phyloP scores from a whole-genome alignment of 768 basidiomycete species.

The Leccinum uliginosum region DNA sequence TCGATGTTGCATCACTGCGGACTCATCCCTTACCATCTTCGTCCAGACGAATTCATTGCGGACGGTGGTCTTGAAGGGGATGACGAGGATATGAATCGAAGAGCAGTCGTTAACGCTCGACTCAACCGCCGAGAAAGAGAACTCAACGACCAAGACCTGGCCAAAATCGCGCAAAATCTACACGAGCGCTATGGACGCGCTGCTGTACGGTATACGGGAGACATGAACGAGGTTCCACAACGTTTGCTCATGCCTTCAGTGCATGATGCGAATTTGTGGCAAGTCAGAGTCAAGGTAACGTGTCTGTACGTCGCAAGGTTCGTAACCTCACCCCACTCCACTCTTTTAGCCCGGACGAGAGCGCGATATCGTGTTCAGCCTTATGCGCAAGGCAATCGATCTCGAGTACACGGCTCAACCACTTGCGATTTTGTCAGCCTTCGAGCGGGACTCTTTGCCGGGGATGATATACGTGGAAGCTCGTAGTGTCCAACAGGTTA shows the following conservation, averaged over 20 bases:
- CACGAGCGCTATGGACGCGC: conserved; percentile 72
- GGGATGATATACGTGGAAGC: conserved; percentile 98
- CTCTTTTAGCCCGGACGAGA: conserved; percentile 76
- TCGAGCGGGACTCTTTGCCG: conserved; percentile 91
- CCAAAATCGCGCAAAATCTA: conserved; percentile 78
- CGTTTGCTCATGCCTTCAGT: conserved; percentile 94
- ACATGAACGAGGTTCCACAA: conserved; percentile 92
- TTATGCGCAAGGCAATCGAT: conserved; percentile 91
- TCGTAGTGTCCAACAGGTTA: conserved; percentile 79
- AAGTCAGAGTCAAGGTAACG: conserved; percentile 85
- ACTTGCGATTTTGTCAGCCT: conserved; percentile 86
- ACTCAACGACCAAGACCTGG: conserved; percentile 73
- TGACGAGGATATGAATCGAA: conserved; percentile 50
- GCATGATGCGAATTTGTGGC: conserved; percentile 94
- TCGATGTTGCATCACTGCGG: neutral
- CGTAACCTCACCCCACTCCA: neutral
- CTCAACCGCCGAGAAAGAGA: conserved; percentile 70
- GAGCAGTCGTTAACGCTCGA: conserved; percentile 59
- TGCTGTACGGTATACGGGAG: conserved; percentile 77
- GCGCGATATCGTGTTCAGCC: conserved; percentile 87
- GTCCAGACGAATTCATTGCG: conserved; percentile 67
- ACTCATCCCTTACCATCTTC: conserved; percentile 8
- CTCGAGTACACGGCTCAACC: conserved; percentile 74
- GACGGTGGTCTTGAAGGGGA: conserved; percentile 57
- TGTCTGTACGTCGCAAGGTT: neutral